Evolutionary conservation across 2,329 filamentous ascomycete genomes (phyloP).

Genomic region (Ascochyta fabae): DNA sequence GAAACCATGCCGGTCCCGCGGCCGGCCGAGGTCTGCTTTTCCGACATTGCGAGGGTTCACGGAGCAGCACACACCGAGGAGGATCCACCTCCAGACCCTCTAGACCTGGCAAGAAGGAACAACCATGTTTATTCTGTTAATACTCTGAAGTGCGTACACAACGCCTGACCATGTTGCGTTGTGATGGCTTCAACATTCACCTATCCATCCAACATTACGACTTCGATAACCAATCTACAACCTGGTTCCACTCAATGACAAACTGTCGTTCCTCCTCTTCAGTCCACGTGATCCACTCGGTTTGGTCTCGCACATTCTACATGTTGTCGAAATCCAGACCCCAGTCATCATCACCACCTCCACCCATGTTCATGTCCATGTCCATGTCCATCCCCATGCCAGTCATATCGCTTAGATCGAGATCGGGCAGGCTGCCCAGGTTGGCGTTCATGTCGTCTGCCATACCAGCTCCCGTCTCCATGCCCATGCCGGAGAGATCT

Average conservation of each 20-base stretch:
- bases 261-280: background rate
- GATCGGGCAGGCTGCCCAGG: slow-evolving; percentile 33
- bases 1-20: slow-evolving; percentile 10
- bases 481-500: slow-evolving; percentile 40
- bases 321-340: slow-evolving; percentile 52
- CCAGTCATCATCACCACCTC: slow-evolving; percentile 47
- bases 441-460: slow-evolving; percentile 30
- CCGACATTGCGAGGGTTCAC: background rate
- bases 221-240: no score
- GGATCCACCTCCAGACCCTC: slow-evolving; percentile 1
- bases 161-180: background rate
- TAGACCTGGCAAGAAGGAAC: background rate
- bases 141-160: background rate
- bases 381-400: slow-evolving; percentile 40
- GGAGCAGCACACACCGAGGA: slow-evolving; percentile 12
- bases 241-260: background rate
- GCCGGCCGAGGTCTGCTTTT: slow-evolving; percentile 11
- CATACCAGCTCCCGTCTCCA: slow-evolving; percentile 33
- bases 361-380: slow-evolving; percentile 35
- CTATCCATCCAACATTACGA: background rate
- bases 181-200: background rate
- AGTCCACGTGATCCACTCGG: no score
- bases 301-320: slow-evolving; percentile 20
- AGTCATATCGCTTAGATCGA: slow-evolving; percentile 41
- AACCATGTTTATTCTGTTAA: background rate